phyloP scores from a whole-genome alignment of 2,329 filamentous ascomycete genomes.

The Penicillium vulpinum region DNA sequence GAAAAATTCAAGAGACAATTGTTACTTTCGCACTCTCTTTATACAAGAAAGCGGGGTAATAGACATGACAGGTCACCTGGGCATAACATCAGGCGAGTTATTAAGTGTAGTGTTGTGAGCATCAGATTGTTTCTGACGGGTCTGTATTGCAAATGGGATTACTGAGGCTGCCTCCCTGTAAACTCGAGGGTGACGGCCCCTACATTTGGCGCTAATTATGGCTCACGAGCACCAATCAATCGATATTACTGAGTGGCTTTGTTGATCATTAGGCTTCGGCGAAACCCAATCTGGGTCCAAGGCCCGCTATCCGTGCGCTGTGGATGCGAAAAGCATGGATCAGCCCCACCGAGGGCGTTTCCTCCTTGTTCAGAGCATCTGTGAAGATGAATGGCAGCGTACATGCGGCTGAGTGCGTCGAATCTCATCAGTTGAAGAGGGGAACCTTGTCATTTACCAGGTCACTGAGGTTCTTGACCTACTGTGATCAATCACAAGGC shows the following conservation, averaged over 20 bases:
- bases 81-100: conserved; percentile 2
- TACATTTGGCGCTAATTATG: conserved; percentile 3
- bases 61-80: conserved; percentile 1
- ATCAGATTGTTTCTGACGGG: conserved; percentile 1
- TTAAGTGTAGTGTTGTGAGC: conserved; percentile 1
- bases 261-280: conserved; percentile 3
- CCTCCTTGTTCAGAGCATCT: conserved; percentile 1
- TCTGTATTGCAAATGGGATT: conserved; percentile 1
- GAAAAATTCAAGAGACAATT: conserved; percentile 1
- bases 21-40: conserved; percentile 2
- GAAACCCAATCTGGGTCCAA: background rate
- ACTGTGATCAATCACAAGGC: too few species aligned
- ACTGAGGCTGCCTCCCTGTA: background rate
- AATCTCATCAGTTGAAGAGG: conserved; percentile 3
- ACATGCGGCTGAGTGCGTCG: too few species aligned
- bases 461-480: too few species aligned
- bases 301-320: conserved; percentile 1
- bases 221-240: conserved; percentile 3
- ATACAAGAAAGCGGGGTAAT: conserved; percentile 1
- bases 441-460: background rate
- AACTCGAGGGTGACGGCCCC: conserved; percentile 2
- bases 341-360: conserved; percentile 1
- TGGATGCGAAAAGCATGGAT: conserved; percentile 2
- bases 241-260: conserved; percentile 3
- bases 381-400: conserved; percentile 2